phyloP scores from a whole-genome alignment of 2,329 filamentous ascomycete genomes.

The Diaporthe ilicicola region DNA sequence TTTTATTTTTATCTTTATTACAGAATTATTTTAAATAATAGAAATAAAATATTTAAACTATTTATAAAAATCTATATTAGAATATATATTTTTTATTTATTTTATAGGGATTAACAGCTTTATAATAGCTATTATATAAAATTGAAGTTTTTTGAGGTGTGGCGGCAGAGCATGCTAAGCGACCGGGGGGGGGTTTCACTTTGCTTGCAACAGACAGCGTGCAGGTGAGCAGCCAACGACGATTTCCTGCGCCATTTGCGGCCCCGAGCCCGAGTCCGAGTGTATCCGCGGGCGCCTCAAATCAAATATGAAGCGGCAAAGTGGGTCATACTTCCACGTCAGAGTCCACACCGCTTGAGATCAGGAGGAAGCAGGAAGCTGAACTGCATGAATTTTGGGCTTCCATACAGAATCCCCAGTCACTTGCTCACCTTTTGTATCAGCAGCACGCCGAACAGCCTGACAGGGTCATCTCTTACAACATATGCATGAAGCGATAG shows the following conservation, averaged over 20 bases:
- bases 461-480: neutral
- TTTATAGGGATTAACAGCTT: too few relatives aligned
- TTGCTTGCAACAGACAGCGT: too few relatives aligned
- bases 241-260: constrained; percentile 23
- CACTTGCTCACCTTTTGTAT: neutral
- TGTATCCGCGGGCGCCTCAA: neutral
- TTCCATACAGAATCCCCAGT: neutral
- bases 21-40: too few relatives aligned
- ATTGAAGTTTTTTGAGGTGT: too few relatives aligned
- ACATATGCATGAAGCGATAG: neutral
- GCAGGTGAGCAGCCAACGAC: constrained; percentile 24
- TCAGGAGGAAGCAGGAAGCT: constrained; percentile 4
- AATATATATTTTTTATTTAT: too few relatives aligned
- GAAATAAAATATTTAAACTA: too few relatives aligned
- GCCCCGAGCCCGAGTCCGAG: neutral
- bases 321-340: constrained; percentile 14
- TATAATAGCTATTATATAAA: too few relatives aligned
- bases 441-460: neutral
- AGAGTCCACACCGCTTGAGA: constrained; percentile 16
- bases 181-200: too few relatives aligned
- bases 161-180: too few relatives aligned
- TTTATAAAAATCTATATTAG: too few relatives aligned
- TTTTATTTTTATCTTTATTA: too few relatives aligned
- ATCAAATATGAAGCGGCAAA: constrained; percentile 12
- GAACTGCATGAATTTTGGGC: constrained; percentile 17